Evolutionary conservation across 805 yeast species (phyloP).

Genomic region (Ogataea kodamae): DNA sequence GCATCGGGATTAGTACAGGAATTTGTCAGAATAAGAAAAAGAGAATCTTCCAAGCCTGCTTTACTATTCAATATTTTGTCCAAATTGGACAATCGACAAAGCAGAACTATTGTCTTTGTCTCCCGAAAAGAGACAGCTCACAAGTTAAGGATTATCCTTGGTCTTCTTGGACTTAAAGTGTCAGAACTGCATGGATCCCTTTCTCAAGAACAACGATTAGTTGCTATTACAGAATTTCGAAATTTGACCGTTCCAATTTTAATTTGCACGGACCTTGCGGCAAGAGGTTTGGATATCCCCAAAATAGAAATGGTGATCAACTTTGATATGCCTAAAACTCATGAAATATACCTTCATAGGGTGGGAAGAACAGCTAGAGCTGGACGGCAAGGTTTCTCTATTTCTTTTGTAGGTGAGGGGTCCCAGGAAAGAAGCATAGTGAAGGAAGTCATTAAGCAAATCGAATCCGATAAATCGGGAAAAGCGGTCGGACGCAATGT

Average conservation of each 20-base stretch:
- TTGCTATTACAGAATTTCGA: slow-evolving; percentile 78
- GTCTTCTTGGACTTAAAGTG: slow-evolving; percentile 71
- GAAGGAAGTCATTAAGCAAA: slow-evolving; percentile 79
- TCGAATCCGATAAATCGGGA: slow-evolving; percentile 43
- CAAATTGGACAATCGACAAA: slow-evolving; percentile 59
- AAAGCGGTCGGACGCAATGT: slow-evolving; percentile 85
- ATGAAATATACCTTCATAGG: slow-evolving; percentile 91
- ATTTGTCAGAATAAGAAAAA: slow-evolving; percentile 89
- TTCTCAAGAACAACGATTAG: slow-evolving; percentile 89
- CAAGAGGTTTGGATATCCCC: slow-evolving; percentile 99
- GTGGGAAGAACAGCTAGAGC: slow-evolving; percentile 99
- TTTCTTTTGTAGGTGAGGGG: slow-evolving; percentile 90
- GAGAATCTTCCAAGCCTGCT: slow-evolving; percentile 82
- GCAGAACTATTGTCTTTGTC: slow-evolving; percentile 84
- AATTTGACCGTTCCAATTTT: slow-evolving; percentile 79
- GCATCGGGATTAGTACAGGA: slow-evolving; percentile 90
- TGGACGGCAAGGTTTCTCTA: slow-evolving; percentile 91
- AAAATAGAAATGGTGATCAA: slow-evolving; percentile 93
- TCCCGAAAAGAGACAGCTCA: slow-evolving; percentile 91
- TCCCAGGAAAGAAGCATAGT: slow-evolving; percentile 85
- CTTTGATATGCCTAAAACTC: slow-evolving; percentile 91
- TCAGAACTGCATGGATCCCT: slow-evolving; percentile 81
- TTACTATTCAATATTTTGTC: slow-evolving; percentile 68
- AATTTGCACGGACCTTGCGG: slow-evolving; percentile 96
- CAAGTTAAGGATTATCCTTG: slow-evolving; percentile 69